A percentile compares a stretch with the other conserved stretches of the same genome.
Evolutionary conservation across 2,329 filamentous ascomycete genomes (phyloP).

Genomic region (Beauveria varroae): DNA sequence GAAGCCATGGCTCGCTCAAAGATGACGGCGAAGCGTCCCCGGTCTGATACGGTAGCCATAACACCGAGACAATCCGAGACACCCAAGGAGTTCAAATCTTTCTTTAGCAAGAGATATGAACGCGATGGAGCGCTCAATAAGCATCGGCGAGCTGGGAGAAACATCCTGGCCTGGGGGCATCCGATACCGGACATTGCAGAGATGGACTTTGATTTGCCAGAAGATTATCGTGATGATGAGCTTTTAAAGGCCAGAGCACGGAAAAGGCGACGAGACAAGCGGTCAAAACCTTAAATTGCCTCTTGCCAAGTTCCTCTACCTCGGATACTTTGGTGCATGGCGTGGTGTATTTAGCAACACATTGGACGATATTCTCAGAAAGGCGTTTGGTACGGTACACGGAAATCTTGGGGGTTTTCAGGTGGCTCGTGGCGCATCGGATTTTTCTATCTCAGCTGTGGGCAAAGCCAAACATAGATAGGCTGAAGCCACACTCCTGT

Average conservation of each 20-base stretch:
- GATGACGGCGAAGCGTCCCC: constrained; percentile 26
- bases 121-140: constrained; percentile 73
- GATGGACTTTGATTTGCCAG: constrained; percentile 67
- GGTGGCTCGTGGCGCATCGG: background rate
- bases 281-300: constrained; percentile 37
- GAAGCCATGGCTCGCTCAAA: constrained; percentile 55
- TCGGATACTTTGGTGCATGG: background rate
- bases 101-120: constrained; percentile 73
- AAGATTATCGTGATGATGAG: constrained; percentile 52
- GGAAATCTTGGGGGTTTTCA: background rate
- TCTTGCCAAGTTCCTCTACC: background rate
- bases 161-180: constrained; percentile 71
- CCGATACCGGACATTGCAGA: constrained; percentile 66
- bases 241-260: constrained; percentile 52
- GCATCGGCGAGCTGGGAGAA: constrained; percentile 61
- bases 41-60: constrained; percentile 22
- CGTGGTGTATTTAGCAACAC: background rate
- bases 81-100: constrained; percentile 68
- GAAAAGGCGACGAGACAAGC: constrained; percentile 52
- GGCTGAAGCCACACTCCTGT: background rate
- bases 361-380: background rate
- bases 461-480: background rate
- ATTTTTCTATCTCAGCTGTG: background rate
- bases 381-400: constrained; percentile 10
- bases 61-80: constrained; percentile 29